Percentiles rank a stretch among this genome's conserved stretches.
Conservation (phyloP, 179 eudicot species). For the Drosera spatulata region DNA sequence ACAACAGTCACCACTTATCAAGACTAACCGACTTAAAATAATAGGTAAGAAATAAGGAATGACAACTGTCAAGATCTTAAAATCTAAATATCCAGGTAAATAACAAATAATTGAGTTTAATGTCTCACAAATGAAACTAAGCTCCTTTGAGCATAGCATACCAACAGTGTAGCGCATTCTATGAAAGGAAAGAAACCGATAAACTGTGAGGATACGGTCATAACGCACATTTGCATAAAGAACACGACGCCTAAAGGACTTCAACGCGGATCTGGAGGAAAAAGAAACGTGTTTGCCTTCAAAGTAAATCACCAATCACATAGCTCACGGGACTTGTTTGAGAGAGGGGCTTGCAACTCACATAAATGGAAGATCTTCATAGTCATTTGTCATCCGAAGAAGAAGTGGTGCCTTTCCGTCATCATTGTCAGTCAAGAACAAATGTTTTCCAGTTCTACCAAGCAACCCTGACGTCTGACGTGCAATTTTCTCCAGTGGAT, state of each 20-base stretch:
- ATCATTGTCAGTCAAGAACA: conserved; percentile 54
- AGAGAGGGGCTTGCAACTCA: conserved; percentile 17
- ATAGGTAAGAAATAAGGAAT: too few relatives aligned
- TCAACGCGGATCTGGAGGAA: conserved; percentile 66
- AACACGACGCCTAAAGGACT: conserved; percentile 67
- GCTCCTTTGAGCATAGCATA: not conserved
- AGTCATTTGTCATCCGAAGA: conserved; percentile 62
- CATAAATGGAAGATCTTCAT: conserved; percentile 67
- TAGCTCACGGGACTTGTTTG: not conserved
- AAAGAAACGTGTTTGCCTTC: conserved; percentile 1
- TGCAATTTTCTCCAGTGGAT: conserved; percentile 51
- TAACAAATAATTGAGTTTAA: too few relatives aligned
- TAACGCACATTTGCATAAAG: conserved; percentile 81
- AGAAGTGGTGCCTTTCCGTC: conserved; percentile 68
- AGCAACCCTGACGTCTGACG: conserved; percentile 53
- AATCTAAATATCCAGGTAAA: too few relatives aligned
- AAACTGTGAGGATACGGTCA: conserved; percentile 65
- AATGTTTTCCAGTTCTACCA: conserved; percentile 58
- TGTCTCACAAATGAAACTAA: not conserved
- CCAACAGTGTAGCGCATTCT: not conserved
- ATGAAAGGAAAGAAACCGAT: not conserved
- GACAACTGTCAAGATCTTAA: too few relatives aligned
- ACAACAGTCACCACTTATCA: too few relatives aligned
- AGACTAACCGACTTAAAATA: too few relatives aligned
- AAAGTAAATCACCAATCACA: not conserved